Conservation (phyloP, 2,329 filamentous ascomycete genomes). For the Colletotrichum agaves region DNA sequence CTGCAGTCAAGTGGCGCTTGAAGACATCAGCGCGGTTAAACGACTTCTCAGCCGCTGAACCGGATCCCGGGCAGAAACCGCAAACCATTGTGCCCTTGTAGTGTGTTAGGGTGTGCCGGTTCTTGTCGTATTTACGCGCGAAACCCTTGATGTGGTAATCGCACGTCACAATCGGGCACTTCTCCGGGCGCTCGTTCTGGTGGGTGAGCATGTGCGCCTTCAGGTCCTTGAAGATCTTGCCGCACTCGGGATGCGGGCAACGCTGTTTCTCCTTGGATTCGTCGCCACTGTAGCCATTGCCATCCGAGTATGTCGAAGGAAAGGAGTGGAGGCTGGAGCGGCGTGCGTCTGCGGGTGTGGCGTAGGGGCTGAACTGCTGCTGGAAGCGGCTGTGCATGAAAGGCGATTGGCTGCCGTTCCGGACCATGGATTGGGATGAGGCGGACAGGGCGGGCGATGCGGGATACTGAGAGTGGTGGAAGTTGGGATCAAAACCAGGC, state of each 20-base stretch:
- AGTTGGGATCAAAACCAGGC: slow-evolving; percentile 60
- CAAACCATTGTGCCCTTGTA: slow-evolving; percentile 99
- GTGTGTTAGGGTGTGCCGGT: slow-evolving; percentile 91
- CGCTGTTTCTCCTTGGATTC: slow-evolving; percentile 76
- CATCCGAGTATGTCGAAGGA: slow-evolving; percentile 69
- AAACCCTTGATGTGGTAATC: slow-evolving; percentile 95
- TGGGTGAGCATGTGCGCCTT: slow-evolving; percentile 97
- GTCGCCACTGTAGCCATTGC: slow-evolving; percentile 68
- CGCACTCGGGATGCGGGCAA: slow-evolving; percentile 86
- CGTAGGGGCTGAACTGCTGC: slow-evolving; percentile 66
- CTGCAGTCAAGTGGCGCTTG: slow-evolving; percentile 90
- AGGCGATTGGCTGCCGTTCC: slow-evolving; percentile 73
- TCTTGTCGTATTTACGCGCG: slow-evolving; percentile 96
- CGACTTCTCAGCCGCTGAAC: slow-evolving; percentile 90
- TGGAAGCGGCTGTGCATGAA: slow-evolving; percentile 68
- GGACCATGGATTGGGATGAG: slow-evolving; percentile 59
- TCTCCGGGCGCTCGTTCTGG: slow-evolving; percentile 89
- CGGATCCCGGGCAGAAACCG: slow-evolving; percentile 90
- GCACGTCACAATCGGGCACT: slow-evolving; percentile 92
- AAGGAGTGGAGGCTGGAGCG: slow-evolving; percentile 75
- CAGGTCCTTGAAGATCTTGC: slow-evolving; percentile 87
- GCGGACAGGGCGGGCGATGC: slow-evolving; percentile 74
- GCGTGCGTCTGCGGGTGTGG: slow-evolving; percentile 61
- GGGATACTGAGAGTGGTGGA: slow-evolving; percentile 62
- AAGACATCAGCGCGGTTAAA: slow-evolving; percentile 97